phyloP scores from a whole-genome alignment of 768 basidiomycete species.

The Tulasnella calospora region DNA sequence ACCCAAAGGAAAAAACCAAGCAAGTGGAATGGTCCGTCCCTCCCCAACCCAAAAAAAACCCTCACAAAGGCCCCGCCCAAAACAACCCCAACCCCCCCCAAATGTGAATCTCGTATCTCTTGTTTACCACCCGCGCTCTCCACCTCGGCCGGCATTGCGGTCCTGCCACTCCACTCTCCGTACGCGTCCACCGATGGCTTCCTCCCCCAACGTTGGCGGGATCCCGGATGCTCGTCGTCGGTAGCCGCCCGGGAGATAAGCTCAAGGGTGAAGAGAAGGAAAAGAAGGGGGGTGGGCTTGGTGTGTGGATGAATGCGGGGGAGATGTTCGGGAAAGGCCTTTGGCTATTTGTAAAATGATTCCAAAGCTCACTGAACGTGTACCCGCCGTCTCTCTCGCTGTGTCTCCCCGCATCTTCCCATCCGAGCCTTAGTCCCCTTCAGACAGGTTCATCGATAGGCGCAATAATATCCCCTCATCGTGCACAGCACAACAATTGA shows the following conservation, averaged over 20 bases:
- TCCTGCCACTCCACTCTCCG: neutral
- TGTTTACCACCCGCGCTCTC: neutral
- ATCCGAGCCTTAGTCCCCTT: neutral
- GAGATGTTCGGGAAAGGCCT: slow-evolving; percentile 4
- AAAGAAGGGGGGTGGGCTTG: too few relatives aligned
- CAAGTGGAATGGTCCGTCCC: neutral
- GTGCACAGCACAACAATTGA: neutral
- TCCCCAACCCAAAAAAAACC: neutral
- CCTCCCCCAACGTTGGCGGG: neutral
- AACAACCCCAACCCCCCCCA: neutral
- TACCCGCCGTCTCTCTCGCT: neutral
- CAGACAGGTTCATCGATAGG: slow-evolving; percentile 4
- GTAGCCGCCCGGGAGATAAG: neutral
- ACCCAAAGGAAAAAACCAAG: neutral
- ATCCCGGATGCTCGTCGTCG: neutral
- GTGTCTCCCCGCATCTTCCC: slow-evolving; percentile 4
- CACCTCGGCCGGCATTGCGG: neutral
- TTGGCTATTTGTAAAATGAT: slow-evolving; percentile 1
- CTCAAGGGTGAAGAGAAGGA: neutral
- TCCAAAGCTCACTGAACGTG: neutral
- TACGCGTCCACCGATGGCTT: neutral
- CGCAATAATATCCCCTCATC: neutral
- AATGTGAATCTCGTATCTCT: slow-evolving; percentile 10
- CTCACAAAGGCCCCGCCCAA: neutral
- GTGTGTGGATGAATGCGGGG: neutral